Base-by-base conservation (phyloP, 2,329 filamentous ascomycete genomes). In the Aspergillus pseudotamarii region DNA sequence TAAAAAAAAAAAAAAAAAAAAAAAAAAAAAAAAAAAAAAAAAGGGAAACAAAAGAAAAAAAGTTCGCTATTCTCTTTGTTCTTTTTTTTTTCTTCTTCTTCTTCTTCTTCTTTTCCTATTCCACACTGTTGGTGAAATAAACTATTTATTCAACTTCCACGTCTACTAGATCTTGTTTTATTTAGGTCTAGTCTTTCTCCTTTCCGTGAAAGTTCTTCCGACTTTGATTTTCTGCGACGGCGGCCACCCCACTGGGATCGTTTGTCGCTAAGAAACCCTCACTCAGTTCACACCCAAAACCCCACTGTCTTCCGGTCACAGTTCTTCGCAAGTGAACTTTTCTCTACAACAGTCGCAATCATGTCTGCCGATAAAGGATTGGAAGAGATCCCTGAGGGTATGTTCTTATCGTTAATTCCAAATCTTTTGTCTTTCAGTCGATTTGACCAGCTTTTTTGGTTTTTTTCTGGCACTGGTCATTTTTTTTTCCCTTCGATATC, bases 351-450 rank as follows among this genome's bases (percentile, higher is more conserved):
- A 83, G 86, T 84, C 89, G 89, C 92, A 94, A 97, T 91, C 88
- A 98, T 98, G 94, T 79, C 82, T 66, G 89, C 90, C 81, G 91
- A 93, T 77, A 97, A 96, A 88, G 94, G 94, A 88, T 93, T 98
- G 86, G 94, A 97, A 88, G 94, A 98, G 82, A 90, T 97, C 84
- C 91, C 92, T 81, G 93, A 96, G 87, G 88, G 93, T 96, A 86
- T 86, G 92, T 89, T 68, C 61, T 62, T 45, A 41, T 63, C 46
- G 23, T 65, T 2, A 6, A 12, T 55, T 56, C 50, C 53, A 41
- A 8, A 41, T 19, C 16, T 19, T 61, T 61, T 30, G 55, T 53
- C 60, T 41, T 21, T n/a, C 6, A 41, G 38, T 41, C 38, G 16
- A 41, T 41, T 41, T 6, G 8, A 41, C 19, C 16, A 8, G 9